Base-by-base conservation (phyloP, 768 basidiomycete genomes). In the Gloeopeniophorella convolvens region DNA sequence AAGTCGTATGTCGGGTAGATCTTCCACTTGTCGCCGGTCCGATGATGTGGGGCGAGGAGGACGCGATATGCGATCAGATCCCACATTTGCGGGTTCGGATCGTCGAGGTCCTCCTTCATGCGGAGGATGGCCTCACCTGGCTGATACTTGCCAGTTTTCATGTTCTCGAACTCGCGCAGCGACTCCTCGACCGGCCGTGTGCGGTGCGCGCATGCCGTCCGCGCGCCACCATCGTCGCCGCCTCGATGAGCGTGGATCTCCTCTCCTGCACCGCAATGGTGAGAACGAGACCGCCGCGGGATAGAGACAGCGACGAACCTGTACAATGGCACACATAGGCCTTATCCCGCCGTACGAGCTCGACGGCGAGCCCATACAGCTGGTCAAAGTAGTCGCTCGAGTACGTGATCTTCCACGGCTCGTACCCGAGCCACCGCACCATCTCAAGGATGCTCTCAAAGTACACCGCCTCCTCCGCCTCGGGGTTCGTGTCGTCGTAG, bases 1-100 rank as follows among this genome's bases (percentile, higher is more conserved):
- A 95, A 98, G 65, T 99, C 96, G 65, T 99, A 99, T 0, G 94
- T 97, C 2, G 95, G 95, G 66, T 99, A 99, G 54, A 99, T 91
- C 63, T 79, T 89, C 96, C 96, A 99, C 62, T 85, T 88, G 65
- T 85, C 82, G 9, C 82, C 81, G 1, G 96, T 98, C 20, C 96
- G 81, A 62, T 98, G 95, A 67, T 99, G 96, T 26, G 88, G 82
- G 2, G 90, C 80, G 43, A 87, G 79, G 45, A 97, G 75, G 13
- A 98, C 90, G 23, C 96, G 85, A 65, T 98, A 99, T 6, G 95
- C 95, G 30, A 96, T 89, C 47, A 96, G 69, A 70, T 99, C 96
- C 96, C 96, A 99, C 96, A 99, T 97, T 68, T 93, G 92, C 10
- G 95, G 95, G 66, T 98, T 99, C 11, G 87, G 85, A 53, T 90